These are phyloP conservation scores for Fraxinus velutina DNA, from an alignment of 305 asterid genomes.

Conservation along the genomic window DNA sequence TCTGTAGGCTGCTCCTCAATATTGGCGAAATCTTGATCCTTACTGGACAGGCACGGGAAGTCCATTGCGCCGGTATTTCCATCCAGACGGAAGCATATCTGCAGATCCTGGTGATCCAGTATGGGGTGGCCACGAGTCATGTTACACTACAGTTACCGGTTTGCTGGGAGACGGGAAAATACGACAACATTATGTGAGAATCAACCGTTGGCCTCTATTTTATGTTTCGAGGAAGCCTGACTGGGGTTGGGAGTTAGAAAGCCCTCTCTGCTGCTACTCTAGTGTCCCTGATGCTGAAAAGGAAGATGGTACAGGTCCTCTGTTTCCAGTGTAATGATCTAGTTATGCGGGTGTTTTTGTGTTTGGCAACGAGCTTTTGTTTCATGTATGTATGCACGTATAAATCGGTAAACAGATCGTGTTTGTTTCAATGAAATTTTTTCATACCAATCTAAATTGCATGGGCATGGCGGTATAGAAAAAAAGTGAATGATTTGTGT, in stretches of 20 bases:
- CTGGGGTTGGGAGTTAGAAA: constrained; percentile 78
- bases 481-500: no score
- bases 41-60: constrained; percentile 56
- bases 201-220: constrained; percentile 71
- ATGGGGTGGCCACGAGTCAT: constrained; percentile 91
- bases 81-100: constrained; percentile 70
- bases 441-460: neutral
- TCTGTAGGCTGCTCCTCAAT: constrained; percentile 61
- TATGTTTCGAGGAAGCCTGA: constrained; percentile 51
- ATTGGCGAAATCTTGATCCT: constrained; percentile 77
- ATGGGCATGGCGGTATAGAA: neutral
- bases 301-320: constrained; percentile 60
- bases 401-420: neutral
- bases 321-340: constrained; percentile 19
- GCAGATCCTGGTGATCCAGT: constrained; percentile 61
- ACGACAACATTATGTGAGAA: constrained; percentile 71
- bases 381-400: neutral
- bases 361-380: neutral
- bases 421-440: neutral
- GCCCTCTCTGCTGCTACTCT: constrained; percentile 47
- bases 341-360: neutral
- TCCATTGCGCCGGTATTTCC: constrained; percentile 65
- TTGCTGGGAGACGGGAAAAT: constrained; percentile 50
- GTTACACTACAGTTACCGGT: constrained; percentile 65
- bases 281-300: constrained; percentile 62